These are phyloP conservation scores for Myxozyma nipponensis DNA, from an alignment of 805 yeast species.

Conservation along the genomic window DNA sequence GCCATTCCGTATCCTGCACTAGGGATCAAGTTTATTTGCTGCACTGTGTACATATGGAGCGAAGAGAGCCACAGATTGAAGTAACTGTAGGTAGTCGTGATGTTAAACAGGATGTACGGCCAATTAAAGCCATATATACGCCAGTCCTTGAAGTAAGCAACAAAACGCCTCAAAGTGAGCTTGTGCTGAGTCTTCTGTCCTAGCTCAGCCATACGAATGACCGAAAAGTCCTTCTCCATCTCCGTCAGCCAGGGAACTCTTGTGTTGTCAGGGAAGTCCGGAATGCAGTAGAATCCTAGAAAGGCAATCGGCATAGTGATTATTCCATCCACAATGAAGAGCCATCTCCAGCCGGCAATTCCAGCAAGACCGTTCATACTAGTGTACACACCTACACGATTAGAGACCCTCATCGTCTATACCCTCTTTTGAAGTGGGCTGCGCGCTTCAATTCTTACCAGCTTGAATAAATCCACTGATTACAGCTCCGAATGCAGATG, in stretches of 20 bases:
- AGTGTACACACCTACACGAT: conserved; percentile 37
- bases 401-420: no score
- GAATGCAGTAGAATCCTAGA: conserved; percentile 43
- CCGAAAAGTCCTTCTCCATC: conserved; percentile 6
- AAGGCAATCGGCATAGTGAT: conserved; percentile 40
- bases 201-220: conserved; percentile 5
- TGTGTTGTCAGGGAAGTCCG: conserved; percentile 34
- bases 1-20: conserved; percentile 13
- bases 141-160: conserved; percentile 5
- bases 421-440: no score
- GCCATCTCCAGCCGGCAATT: conserved; percentile 40
- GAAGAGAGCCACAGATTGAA: conserved; percentile 13
- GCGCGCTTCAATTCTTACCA: no score
- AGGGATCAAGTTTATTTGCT: conserved; percentile 11
- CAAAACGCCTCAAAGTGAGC: conserved; percentile 2
- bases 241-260: conserved; percentile 3
- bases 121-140: conserved; percentile 10
- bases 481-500: conserved; percentile 43
- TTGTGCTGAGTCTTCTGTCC: conserved; percentile 4
- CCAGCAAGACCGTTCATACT: conserved; percentile 26
- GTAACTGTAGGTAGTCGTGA: conserved; percentile 1
- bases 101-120: conserved; percentile 11
- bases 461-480: conserved; percentile 52
- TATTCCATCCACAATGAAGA: conserved; percentile 49
- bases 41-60: conserved; percentile 4